Percentiles rank a stretch among this genome's conserved stretches.
Conservation (phyloP, 73 alveolate species). For the Tetrahymena malaccensis region DNA sequence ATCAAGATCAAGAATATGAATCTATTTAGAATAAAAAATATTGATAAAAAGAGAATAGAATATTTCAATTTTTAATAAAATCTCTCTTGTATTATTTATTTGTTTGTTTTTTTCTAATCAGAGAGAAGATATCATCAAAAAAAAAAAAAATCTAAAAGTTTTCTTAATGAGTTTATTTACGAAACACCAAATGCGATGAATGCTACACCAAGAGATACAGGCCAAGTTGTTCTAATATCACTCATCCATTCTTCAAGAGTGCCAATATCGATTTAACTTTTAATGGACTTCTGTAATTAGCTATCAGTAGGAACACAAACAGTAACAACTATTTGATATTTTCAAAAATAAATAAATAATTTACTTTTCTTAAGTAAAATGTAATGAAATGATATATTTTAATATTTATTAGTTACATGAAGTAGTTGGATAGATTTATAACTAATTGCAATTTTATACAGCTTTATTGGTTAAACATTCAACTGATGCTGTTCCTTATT, state of each 20-base stretch:
- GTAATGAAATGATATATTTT: no score
- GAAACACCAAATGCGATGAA: background rate
- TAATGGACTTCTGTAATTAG: background rate
- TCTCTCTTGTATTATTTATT: background rate
- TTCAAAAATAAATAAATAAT: background rate
- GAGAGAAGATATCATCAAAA: background rate
- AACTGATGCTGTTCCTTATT: background rate
- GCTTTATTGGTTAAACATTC: background rate
- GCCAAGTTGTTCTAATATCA: background rate
- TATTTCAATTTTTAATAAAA: background rate
- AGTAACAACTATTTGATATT: background rate
- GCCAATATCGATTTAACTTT: background rate
- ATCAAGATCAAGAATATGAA: background rate
- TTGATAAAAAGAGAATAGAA: background rate
- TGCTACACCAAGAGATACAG: background rate
- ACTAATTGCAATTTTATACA: background rate
- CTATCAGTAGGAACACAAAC: background rate
- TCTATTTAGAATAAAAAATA: background rate
- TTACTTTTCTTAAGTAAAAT: background rate
- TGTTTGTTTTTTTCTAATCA: background rate
- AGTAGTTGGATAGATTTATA: background rate
- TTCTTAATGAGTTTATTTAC: background rate
- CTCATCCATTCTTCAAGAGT: background rate
- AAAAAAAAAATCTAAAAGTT: background rate
- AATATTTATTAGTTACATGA: background rate